These are phyloP conservation scores for Kwoniella shivajii DNA, from an alignment of 1,284 basidiomycete species.

Conservation along the genomic window DNA sequence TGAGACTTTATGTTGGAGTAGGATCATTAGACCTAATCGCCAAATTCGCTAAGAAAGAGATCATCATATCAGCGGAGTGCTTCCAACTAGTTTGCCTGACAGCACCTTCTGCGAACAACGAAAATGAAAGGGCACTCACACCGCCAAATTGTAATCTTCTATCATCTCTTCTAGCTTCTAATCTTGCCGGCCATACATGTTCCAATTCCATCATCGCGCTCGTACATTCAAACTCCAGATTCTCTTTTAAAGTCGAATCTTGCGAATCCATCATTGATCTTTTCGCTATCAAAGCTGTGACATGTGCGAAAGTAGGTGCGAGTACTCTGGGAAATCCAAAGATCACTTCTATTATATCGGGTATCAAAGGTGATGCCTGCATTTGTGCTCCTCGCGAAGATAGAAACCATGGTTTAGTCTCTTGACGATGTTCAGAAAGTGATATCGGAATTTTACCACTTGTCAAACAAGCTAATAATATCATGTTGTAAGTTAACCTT, in stretches of 20 bases:
- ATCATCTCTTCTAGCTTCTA: background rate
- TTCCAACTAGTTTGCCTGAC: background rate
- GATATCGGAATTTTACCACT: conserved; percentile 1
- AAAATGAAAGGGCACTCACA: background rate
- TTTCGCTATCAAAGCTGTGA: background rate
- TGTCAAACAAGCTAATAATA: conserved; percentile 4
- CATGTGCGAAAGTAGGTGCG: background rate
- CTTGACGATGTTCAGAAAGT: background rate
- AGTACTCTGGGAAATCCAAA: conserved; percentile 4
- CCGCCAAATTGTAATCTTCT: conserved; percentile 6
- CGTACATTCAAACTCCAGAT: background rate
- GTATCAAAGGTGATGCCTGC: background rate
- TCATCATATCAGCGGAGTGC: background rate
- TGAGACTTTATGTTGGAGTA: background rate
- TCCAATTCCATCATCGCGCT: conserved; percentile 5
- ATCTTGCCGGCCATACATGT: conserved; percentile 4
- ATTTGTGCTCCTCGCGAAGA: background rate
- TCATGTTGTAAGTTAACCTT: background rate
- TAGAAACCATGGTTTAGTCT: background rate
- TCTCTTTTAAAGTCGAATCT: background rate
- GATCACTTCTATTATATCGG: conserved; percentile 5
- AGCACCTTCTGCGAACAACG: background rate
- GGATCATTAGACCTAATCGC: conserved; percentile 2
- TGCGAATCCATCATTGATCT: background rate
- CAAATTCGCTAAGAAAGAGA: conserved; percentile 3